Conservation (phyloP, 768 basidiomycete species). For the Russula virescens region DNA sequence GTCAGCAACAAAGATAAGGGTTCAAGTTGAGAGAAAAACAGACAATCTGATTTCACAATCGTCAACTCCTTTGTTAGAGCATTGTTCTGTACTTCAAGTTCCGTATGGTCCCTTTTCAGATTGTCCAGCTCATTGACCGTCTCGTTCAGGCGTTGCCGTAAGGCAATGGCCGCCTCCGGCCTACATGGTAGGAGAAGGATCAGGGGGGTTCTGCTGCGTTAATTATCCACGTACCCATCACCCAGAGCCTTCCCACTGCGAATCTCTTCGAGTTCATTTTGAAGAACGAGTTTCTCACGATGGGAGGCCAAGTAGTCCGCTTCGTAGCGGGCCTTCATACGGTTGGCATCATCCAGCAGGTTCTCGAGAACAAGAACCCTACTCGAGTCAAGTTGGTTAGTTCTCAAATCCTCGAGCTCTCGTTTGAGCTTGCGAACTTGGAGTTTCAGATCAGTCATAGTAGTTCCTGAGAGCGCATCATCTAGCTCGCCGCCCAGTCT, state of each 20-base stretch:
- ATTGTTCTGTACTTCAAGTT: conserved; percentile 66
- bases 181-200: conserved; percentile 34
- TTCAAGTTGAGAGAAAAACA: conserved; percentile 30
- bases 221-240: conserved; percentile 54
- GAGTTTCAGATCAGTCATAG: conserved; percentile 89
- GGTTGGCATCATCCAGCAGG: conserved; percentile 82
- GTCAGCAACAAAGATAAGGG: conserved; percentile 9
- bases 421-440: conserved; percentile 76
- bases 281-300: conserved; percentile 72
- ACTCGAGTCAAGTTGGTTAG: conserved; percentile 72
- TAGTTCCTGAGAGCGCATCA: conserved; percentile 74
- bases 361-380: conserved; percentile 84
- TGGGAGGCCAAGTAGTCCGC: conserved; percentile 80
- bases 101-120: conserved; percentile 60
- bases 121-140: conserved; percentile 74
- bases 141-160: conserved; percentile 84
- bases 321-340: conserved; percentile 87
- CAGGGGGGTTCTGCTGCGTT: not conserved
- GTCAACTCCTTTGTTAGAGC: conserved; percentile 61
- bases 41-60: conserved; percentile 82
- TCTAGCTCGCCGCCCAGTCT: conserved; percentile 85
- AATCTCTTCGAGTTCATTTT: conserved; percentile 83
- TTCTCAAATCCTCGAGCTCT: conserved; percentile 69
- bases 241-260: conserved; percentile 77
- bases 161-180: conserved; percentile 80